A percentile compares a stretch with the other conserved stretches of the same genome.
Evolutionary conservation across 306 rosid species (phyloP).

Genomic region (Cucumis melo): DNA sequence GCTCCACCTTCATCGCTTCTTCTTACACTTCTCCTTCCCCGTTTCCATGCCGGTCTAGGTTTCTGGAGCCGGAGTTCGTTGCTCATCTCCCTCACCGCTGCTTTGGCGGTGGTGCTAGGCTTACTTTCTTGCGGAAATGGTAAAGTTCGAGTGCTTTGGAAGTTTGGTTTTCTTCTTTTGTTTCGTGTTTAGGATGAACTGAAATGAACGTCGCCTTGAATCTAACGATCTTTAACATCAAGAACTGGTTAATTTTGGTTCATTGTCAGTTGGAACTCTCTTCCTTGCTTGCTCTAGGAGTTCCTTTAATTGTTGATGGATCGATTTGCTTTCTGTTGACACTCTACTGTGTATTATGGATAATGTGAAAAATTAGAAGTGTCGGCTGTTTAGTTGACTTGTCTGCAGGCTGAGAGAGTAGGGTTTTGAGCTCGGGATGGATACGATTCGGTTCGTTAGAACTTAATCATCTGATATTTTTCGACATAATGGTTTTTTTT

Average conservation of each 20-base stretch:
- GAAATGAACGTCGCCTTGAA: neutral
- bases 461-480: neutral
- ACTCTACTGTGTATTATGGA: neutral
- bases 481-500: neutral
- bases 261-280: neutral
- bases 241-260: neutral
- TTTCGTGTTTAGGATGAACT: neutral
- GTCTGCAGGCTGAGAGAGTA: neutral
- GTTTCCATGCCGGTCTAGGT: slow-evolving; percentile 11
- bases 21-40: slow-evolving; percentile 32
- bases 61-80: slow-evolving; percentile 24
- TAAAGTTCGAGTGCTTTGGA: neutral
- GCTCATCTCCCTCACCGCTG: slow-evolving; percentile 12
- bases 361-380: neutral
- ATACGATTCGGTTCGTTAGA: neutral
- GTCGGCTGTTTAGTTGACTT: neutral
- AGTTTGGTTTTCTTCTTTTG: neutral
- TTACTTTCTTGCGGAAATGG: slow-evolving; percentile 15
- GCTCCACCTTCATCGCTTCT: slow-evolving; percentile 33
- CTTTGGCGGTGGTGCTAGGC: slow-evolving; percentile 8
- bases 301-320: neutral
- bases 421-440: neutral
- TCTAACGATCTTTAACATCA: neutral
- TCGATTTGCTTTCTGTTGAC: neutral
- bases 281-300: neutral